A percentile compares a stretch with the other conserved stretches of the same genome.
phyloP scores from a whole-genome alignment of 306 rosid genomes.

The Begonia masoniana region DNA sequence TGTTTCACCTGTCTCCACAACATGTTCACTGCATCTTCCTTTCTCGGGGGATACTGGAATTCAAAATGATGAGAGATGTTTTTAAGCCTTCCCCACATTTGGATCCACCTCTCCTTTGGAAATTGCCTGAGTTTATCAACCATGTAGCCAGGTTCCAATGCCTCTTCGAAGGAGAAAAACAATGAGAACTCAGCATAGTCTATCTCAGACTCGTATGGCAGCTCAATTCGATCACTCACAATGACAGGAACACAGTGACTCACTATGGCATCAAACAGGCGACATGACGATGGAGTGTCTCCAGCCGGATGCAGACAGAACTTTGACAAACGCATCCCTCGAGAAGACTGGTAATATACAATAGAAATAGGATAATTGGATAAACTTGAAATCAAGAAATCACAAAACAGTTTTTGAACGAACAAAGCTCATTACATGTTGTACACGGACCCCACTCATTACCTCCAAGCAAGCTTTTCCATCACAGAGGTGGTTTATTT shows the following conservation, averaged over 20 bases:
- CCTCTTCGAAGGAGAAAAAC: slow-evolving; percentile 86
- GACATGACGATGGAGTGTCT: slow-evolving; percentile 97
- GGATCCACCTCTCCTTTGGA: slow-evolving; percentile 75
- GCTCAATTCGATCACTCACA: slow-evolving; percentile 93
- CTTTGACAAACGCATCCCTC: slow-evolving; percentile 85
- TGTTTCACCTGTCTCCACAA: slow-evolving; percentile 90
- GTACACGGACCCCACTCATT: too few species aligned
- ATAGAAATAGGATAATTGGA: slow-evolving; percentile 10
- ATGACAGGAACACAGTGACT: slow-evolving; percentile 96
- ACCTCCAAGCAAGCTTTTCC: too few species aligned
- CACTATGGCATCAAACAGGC: slow-evolving; percentile 91
- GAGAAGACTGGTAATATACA: slow-evolving; percentile 51
- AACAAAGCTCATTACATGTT: too few species aligned
- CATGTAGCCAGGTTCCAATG: slow-evolving; percentile 72
- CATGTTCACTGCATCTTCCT: slow-evolving; percentile 85
- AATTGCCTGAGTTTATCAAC: slow-evolving; percentile 48
- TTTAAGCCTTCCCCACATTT: slow-evolving; percentile 81
- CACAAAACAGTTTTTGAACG: too few species aligned
- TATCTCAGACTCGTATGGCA: slow-evolving; percentile 90
- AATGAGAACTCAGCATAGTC: slow-evolving; percentile 70
- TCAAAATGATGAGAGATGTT: slow-evolving; percentile 63
- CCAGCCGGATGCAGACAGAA: slow-evolving; percentile 96
- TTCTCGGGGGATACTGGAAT: slow-evolving; percentile 73
- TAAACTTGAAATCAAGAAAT: not conserved
- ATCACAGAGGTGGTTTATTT: too few species aligned